Base-by-base conservation (phyloP, 805 yeast genomes). In the Monosporozyma siamensis region DNA sequence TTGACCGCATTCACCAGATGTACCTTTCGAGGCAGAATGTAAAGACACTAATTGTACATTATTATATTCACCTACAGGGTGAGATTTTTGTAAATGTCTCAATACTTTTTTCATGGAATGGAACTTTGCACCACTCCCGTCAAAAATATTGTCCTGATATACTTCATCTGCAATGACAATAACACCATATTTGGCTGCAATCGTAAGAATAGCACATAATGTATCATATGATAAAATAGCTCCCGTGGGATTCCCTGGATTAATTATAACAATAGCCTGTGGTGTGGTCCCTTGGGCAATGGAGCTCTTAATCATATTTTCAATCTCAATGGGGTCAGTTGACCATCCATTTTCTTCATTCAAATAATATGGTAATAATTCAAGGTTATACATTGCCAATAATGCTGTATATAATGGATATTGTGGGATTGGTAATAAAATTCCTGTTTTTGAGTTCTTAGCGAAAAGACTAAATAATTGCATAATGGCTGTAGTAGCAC, bases 161-260 rank as follows among this genome's bases (percentile, higher is more conserved):
- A 92, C 98, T 66, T 92, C 98, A 67, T 92, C 98, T 9, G 98
- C 97, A 48, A 92, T 79, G 37, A 92, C 71, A 2, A 87, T 89
- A 11, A 92, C 60, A 24, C 94, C 88, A 52, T 87, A 68, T 57
- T 81, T 80, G n/a, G 95, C 94, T 25, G 96, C 95, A 41, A 90
- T 72, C 18, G 72, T 69, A 42, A 90, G 67, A 42, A 92, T 72
- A 35, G 78, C 80, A 29, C 71, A 76, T 55, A 92, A 86, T 48
- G 79, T 79, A 2, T 72, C 73, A 42, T 69, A 70, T 9, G 74
- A 61, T 43, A 92, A 69, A 42, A 88, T 77, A 0, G 95, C 75
- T 29, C 98, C 98, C 0, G 98, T 92, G 47, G 98, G 98, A 66
- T 92, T 92, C 42, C 98, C 97, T 1, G 98, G 98, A 67, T 92